phyloP scores from a whole-genome alignment of 164 flowering plant species.

The Macadamia integrifolia region DNA sequence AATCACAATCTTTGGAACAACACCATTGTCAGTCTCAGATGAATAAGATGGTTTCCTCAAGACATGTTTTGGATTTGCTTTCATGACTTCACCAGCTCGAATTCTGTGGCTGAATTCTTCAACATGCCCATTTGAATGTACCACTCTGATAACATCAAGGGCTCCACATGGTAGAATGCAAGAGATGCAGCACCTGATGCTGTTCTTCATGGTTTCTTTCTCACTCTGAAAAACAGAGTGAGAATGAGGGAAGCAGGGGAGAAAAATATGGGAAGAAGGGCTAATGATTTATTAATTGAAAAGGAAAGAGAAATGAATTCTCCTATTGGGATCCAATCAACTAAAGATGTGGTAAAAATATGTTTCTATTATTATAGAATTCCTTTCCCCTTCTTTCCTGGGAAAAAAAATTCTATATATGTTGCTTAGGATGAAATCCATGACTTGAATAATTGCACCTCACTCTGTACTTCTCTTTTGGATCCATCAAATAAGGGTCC shows the following conservation, averaged over 20 bases:
- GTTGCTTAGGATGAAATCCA: conserved; percentile 40
- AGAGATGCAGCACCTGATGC: conserved; percentile 78
- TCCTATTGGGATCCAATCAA: conserved; percentile 18
- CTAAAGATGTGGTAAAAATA: conserved; percentile 16
- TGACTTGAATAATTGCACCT: conserved; percentile 54
- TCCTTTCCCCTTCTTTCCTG: not conserved
- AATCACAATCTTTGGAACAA: conserved; percentile 44
- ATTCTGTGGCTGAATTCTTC: conserved; percentile 69
- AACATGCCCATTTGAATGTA: conserved; percentile 71
- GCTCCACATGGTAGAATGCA: conserved; percentile 95
- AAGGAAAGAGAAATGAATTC: conserved; percentile 9
- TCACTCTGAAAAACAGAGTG: conserved; percentile 5
- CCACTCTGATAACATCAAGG: conserved; percentile 76
- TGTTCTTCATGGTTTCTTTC: conserved; percentile 48
- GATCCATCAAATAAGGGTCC: conserved; percentile 43
- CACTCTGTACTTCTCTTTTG: conserved; percentile 49
- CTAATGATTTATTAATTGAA: not conserved
- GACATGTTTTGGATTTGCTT: conserved; percentile 77
- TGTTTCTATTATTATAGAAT: conserved; percentile 21
- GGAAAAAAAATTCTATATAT: conserved; percentile 7
- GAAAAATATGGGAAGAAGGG: conserved; percentile 5
- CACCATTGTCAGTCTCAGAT: conserved; percentile 36
- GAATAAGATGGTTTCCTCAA: conserved; percentile 52
- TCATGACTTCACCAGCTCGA: conserved; percentile 69
- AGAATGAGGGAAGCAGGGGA: conserved; percentile 3